These are phyloP conservation scores for Cladosporium sp. DNA, from an alignment of 2,329 filamentous ascomycete species.

Conservation along the genomic window DNA sequence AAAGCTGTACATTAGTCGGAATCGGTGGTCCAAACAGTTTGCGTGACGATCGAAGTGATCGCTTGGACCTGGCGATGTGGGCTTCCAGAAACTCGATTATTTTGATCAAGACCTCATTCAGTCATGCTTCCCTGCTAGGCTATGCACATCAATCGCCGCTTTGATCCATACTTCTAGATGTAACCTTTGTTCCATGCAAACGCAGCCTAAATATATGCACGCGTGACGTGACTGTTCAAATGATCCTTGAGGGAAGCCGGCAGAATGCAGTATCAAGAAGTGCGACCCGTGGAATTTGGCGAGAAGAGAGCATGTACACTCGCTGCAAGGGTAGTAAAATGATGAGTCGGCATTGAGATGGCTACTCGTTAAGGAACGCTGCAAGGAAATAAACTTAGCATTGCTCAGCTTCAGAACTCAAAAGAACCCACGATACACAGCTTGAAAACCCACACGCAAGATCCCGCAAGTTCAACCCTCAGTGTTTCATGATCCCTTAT, in stretches of 20 bases:
- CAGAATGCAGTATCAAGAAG: not conserved
- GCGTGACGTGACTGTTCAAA: not conserved
- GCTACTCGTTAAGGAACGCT: not conserved
- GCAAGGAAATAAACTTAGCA: not conserved
- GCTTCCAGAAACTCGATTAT: too few species aligned
- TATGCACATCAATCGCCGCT: too few species aligned
- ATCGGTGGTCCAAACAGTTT: too few species aligned
- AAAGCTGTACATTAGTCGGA: too few species aligned
- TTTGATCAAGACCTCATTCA: too few species aligned
- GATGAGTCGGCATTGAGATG: not conserved
- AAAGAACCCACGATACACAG: too few species aligned
- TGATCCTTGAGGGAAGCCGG: not conserved
- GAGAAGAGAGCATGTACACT: not conserved
- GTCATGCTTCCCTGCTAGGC: too few species aligned
- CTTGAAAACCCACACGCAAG: not conserved
- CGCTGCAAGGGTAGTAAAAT: not conserved
- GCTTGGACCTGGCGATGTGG: too few species aligned
- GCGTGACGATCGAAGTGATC: too few species aligned
- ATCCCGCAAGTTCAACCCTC: not conserved
- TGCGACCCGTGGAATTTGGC: not conserved
- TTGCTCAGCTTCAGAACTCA: not conserved
- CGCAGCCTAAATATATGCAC: not conserved
- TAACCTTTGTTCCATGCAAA: not conserved
- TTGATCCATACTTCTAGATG: not conserved
- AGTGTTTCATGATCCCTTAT: not conserved